Evolutionary conservation across 495 filamentous ascomycete genomes (phyloP).

Genomic region (Lasiosphaeria hispida): DNA sequence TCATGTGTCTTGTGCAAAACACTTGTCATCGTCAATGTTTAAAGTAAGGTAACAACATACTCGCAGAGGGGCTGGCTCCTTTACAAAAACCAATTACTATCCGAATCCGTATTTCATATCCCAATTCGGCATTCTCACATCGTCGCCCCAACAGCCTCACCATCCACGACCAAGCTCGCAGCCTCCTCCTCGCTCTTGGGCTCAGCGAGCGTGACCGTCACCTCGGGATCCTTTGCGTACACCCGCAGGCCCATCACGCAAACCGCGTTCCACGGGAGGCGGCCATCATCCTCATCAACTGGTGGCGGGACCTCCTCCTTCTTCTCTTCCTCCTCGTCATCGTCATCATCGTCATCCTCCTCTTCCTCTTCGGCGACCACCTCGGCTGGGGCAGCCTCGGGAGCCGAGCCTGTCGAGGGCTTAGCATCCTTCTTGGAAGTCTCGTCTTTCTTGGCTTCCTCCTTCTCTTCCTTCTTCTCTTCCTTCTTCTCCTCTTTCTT

Average conservation of each 20-base stretch:
- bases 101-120: background rate
- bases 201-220: conserved; percentile 40
- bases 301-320: conserved; percentile 5
- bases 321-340: conserved; percentile 12
- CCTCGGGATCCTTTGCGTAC: conserved; percentile 43
- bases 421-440: background rate
- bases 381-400: background rate
- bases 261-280: conserved; percentile 52
- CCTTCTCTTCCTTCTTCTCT: conserved; percentile 6
- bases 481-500: conserved; percentile 18
- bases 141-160: conserved; percentile 22
- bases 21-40: too few relatives aligned
- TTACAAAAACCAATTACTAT: background rate
- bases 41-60: background rate
- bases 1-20: too few relatives aligned
- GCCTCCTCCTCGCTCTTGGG: conserved; percentile 31
- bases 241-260: conserved; percentile 53
- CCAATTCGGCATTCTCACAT: conserved; percentile 10
- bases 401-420: background rate
- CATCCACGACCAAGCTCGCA: conserved; percentile 25
- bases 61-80: background rate
- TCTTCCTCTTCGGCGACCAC: background rate
- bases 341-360: conserved; percentile 14
- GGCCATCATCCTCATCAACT: conserved; percentile 12
- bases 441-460: conserved; percentile 9